Base-by-base conservation (phyloP, 2,329 filamentous ascomycete genomes). In the Simplicillium sp. region DNA sequence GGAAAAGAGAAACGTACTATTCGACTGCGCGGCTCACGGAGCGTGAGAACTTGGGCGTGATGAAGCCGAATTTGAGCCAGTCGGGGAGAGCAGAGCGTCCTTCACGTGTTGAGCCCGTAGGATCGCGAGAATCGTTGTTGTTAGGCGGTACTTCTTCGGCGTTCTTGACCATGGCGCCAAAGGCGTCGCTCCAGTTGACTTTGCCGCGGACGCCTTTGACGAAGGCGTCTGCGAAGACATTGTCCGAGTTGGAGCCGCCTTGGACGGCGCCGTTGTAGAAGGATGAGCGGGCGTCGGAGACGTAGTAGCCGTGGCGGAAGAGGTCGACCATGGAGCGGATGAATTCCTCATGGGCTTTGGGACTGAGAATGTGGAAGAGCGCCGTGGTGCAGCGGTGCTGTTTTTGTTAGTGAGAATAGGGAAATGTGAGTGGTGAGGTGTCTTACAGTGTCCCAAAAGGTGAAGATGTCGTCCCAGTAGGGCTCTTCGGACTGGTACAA, bases 381-480 rank as follows among this genome's bases (percentile, higher is more conserved):
- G 80, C 60, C 0, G 76, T 82, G 1, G 75, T 73, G 53, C 77
- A 84, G 16, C 82, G 74, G 55, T 84, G 81, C 51, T 59, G 12
- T 49, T 62, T 45, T 4, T 38, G 16, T 17, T 14, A 11, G 38
- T 50, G 40, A 51, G 46, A 20, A 15, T 20, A 8, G 29, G 6
- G 15, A 14, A 35, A 31, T 16, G 33, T 29, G 36, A 31, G 17
- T 13, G n/a, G n/a, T 9, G n/a, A 6, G 12, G 16, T 13, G 8
- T 39, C 49, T 39, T 40, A 56, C 49, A 18, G 53, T 59, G 44
- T 77, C 73, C 82, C 82, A 86, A 16, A 82, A 70, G 0, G 82
- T 85, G 51, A 83, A 84, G 13, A 81, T 75, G 44, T 86, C 82
- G 44, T 83, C 77, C 50, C 82, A 86, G 51, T 83, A 84, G 2